Conservation (phyloP, 2,329 filamentous ascomycete species). For the Calonectria hawksworthii region DNA sequence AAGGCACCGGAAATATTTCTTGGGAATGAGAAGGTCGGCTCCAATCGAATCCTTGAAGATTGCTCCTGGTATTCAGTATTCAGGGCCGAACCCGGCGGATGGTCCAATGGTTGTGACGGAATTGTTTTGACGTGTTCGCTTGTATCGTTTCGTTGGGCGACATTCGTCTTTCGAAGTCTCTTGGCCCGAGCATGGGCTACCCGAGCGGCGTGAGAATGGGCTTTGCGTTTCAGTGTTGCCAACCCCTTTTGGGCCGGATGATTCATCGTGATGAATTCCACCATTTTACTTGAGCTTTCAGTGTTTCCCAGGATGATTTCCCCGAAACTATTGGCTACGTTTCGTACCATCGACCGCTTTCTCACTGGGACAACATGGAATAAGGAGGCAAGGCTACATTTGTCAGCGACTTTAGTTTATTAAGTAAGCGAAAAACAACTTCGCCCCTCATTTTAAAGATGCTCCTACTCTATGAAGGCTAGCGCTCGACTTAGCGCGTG, state of each 20-base stretch:
- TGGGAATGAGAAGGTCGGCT: not conserved
- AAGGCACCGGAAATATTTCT: constrained; percentile 9
- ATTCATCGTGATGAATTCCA: constrained; percentile 30
- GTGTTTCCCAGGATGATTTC: not conserved
- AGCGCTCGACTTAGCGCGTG: not conserved
- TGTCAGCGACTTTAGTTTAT: constrained; percentile 19
- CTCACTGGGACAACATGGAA: not conserved
- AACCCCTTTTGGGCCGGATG: constrained; percentile 14
- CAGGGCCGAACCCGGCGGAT: not conserved
- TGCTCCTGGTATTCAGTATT: not conserved
- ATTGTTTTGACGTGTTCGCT: not conserved
- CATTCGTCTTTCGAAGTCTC: constrained; percentile 1
- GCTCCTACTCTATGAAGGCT: constrained; percentile 32
- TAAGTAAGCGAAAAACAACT: not conserved
- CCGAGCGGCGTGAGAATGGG: constrained; percentile 33
- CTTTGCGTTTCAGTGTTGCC: constrained; percentile 16
- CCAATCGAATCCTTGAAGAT: not conserved
- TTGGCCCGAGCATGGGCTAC: constrained; percentile 27
- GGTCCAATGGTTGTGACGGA: not conserved
- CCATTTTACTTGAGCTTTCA: not conserved
- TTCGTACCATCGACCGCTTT: not conserved
- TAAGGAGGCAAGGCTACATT: not conserved
- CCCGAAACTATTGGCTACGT: not conserved
- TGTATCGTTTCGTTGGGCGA: not conserved
- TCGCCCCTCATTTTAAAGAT: constrained; percentile 22